Base-by-base conservation (phyloP, 2,329 filamentous ascomycete species). In the Cladosporium halotolerans region DNA sequence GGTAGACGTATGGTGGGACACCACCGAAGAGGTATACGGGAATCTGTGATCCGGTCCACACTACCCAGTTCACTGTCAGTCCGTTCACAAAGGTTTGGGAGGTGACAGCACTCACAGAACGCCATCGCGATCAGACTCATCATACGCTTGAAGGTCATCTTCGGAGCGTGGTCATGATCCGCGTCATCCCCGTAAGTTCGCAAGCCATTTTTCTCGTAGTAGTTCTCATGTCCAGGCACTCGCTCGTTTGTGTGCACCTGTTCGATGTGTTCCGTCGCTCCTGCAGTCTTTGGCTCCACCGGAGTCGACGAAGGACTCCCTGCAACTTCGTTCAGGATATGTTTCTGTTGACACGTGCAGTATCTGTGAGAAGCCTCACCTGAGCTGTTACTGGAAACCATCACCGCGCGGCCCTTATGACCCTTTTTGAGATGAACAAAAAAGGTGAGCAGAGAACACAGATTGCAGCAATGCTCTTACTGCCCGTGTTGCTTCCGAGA, bases 21-120 rank as follows among this genome's bases (percentile, higher is more conserved):
- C 64, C 66, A 50, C 73, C 73, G 54, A 70, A 74, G 45, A 75
- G 63, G 54, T 71, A 75, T 4, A 83, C 70, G 0, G 80, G 80
- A 48, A 83, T 81, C 58, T 83, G 80, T 46, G 77, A 81, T 36
- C 79, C 79, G 45, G 79, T 77, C 79, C 79, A 83, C 18, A 82
- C 51, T 47, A 16, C 19, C 32, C 8, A 13, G 8, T 28, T 28
- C 5, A 19, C 23, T 32, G 36, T 56, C 33, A 58, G 52, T 38
- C 36, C 3, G 11, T 8, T 9, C 28, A 6, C 10, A 14, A 9
- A n/a, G 11, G 16, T 39, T 39, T 6, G n/a, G 23, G 11, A 11
- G 13, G n/a, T 19, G 28, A 34, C 6, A 14, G 6, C 18, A 52
- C 61, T 36, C 55, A 62, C 60, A 68, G 53, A 84, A 80, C 4